phyloP scores from a whole-genome alignment of 2,329 filamentous ascomycete species.

The Sarocladium kiliense region DNA sequence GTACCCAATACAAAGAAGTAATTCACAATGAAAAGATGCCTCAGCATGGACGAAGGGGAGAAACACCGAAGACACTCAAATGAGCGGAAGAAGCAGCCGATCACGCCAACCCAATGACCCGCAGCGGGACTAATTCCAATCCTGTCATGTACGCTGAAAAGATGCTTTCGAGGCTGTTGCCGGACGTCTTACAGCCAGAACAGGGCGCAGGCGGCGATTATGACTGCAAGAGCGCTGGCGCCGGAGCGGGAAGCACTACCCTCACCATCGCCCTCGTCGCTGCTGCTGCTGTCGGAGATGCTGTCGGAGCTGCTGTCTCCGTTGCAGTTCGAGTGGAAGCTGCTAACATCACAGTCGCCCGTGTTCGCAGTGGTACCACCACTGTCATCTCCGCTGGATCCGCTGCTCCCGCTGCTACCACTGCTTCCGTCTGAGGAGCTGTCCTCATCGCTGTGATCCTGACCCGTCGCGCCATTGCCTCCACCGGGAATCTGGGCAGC shows the following conservation, averaged over 20 bases:
- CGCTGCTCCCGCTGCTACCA: conserved; percentile 12
- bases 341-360: conserved; percentile 29
- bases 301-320: conserved; percentile 27
- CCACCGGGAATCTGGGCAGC: conserved; percentile 25
- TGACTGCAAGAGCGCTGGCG: conserved; percentile 30
- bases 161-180: conserved; percentile 7
- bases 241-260: conserved; percentile 15
- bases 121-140: not conserved
- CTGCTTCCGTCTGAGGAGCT: conserved; percentile 20
- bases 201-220: conserved; percentile 29
- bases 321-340: conserved; percentile 28
- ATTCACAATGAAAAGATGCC: not conserved
- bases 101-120: conserved; percentile 1
- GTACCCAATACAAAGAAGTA: conserved; percentile 10
- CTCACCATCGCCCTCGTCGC: conserved; percentile 13
- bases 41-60: not conserved
- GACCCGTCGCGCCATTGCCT: conserved; percentile 17
- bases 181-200: conserved; percentile 25
- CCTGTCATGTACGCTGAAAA: conserved; percentile 3
- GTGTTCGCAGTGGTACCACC: conserved; percentile 18
- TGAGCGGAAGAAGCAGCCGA: not conserved
- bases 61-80: not conserved
- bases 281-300: conserved; percentile 26
- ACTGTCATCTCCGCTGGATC: conserved; percentile 16
- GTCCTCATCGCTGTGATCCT: conserved; percentile 19